Base-by-base conservation (phyloP, 495 filamentous ascomycete species). In the Penicillium crystallinum region DNA sequence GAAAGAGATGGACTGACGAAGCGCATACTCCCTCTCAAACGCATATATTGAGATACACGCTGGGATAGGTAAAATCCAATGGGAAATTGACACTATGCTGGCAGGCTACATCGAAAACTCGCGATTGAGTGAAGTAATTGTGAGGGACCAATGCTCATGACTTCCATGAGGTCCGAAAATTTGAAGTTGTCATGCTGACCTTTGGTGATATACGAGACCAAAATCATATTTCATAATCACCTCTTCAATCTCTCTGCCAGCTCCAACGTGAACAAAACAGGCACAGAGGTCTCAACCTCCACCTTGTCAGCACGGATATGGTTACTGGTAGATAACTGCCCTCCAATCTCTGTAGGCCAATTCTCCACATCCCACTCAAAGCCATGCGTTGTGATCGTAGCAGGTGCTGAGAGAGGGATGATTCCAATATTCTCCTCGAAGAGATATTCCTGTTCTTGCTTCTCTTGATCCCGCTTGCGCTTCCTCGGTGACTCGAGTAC, bases 311-410 rank as follows among this genome's bases (percentile, higher is more conserved):
- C 74, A 30, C 71, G 69, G 23, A 95, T 80, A 61, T 91, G 87
- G 71, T 98, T 98, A 67, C 93, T 98, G 39, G 93, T 97, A 61
- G 91, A 96, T 54, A 98, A 69, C 59, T 86, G 81, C 0, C 83
- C 83, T 0, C 92, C 93, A 67, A 97, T 90, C 58, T 81, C 75
- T 0, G 91, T 96, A 53, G 76, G 68, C 87, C 90, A 92, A 47
- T 87, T 73, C 50, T 76, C 55, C 1, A 98, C 86, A 68, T 98
- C 89, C 92, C 93, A 98, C 61, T 92, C 83, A 38, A 98, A 72
- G 0, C 93, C 93, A 0, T 70, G 65, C 0, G 90, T 95, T 2
- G 80, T 87, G 55, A 98, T 88, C 2, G 75, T 53, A 33, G 87
- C 82, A 4, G 84, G 82, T 19, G 83, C 84, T 27, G 80, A 85